Evolutionary conservation across 768 basidiomycete genomes (phyloP).

Genomic region (Filobasidium floriforme): DNA sequence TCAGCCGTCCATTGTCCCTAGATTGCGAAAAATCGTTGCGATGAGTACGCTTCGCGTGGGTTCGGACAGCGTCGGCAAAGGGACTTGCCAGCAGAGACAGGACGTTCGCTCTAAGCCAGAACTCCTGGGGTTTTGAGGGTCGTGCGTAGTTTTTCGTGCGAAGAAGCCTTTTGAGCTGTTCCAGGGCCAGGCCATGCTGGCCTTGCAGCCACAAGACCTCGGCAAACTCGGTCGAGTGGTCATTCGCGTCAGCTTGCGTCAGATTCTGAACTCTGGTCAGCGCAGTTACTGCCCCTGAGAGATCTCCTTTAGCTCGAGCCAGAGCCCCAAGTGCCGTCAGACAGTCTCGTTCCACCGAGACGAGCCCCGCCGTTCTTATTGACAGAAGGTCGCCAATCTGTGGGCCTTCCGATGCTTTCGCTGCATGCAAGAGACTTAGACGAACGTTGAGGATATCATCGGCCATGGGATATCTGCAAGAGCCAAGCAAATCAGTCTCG

Average conservation of each 20-base stretch:
- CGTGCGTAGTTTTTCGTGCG: not conserved
- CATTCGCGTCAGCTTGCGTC: slow-evolving; percentile 27
- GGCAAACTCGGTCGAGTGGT: slow-evolving; percentile 65
- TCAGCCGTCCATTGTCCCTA: slow-evolving; percentile 88
- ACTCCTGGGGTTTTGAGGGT: not conserved
- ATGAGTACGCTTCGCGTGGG: not conserved
- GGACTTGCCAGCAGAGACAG: slow-evolving; percentile 60
- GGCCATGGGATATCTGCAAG: slow-evolving; percentile 9
- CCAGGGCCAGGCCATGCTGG: slow-evolving; percentile 75
- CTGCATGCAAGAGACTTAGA: slow-evolving; percentile 13
- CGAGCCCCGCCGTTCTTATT: slow-evolving; percentile 52
- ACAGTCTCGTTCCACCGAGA: slow-evolving; percentile 60
- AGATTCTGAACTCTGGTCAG: slow-evolving; percentile 66
- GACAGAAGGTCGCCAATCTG: slow-evolving; percentile 61
- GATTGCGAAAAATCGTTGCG: not conserved
- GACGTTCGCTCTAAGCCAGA: slow-evolving; percentile 19
- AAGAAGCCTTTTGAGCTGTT: slow-evolving; percentile 53
- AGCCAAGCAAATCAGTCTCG: too few species aligned
- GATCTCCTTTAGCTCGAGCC: slow-evolving; percentile 62
- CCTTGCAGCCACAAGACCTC: slow-evolving; percentile 80
- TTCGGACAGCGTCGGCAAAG: not conserved
- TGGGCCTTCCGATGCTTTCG: slow-evolving; percentile 8
- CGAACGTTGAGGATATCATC: slow-evolving; percentile 18
- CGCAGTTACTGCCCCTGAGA: slow-evolving; percentile 80
- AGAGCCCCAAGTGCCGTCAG: slow-evolving; percentile 62